Conservation (phyloP, 495 filamentous ascomycete genomes). For the Aspergillus taichungensis region DNA sequence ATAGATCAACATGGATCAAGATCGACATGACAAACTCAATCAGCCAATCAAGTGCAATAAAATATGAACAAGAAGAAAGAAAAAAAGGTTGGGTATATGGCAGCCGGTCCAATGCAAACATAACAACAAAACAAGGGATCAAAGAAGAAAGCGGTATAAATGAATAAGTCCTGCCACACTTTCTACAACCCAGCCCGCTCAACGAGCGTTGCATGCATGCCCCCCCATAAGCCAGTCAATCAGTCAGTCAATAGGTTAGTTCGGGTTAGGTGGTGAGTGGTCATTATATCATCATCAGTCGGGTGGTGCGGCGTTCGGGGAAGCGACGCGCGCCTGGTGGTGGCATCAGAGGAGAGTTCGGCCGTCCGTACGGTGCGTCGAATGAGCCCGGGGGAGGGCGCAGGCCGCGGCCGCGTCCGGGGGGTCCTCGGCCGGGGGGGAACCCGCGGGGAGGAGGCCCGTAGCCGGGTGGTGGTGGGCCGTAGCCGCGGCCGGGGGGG, state of each 20-base stretch:
- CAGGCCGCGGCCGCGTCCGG: conserved; percentile 3
- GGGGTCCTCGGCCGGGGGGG: conserved; percentile 18
- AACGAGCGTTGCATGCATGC: no score
- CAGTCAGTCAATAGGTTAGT: conserved; percentile 1
- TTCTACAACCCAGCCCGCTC: no score
- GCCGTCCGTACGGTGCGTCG: conserved; percentile 17
- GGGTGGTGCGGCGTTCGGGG: conserved; percentile 71
- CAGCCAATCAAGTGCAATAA: not conserved
- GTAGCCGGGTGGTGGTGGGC: conserved; percentile 16
- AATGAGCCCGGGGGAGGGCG: conserved; percentile 12
- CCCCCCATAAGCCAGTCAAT: not conserved
- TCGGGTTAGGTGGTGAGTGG: no score
- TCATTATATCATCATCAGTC: conserved; percentile 75
- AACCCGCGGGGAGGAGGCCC: conserved; percentile 12
- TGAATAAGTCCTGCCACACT: not conserved
- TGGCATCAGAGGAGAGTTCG: conserved; percentile 13
- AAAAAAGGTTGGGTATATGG: conserved; percentile 5
- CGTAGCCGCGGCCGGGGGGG: conserved; percentile 7
- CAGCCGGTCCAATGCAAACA: not conserved
- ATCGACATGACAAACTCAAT: no score
- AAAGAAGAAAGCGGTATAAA: not conserved
- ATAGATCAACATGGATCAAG: no score
- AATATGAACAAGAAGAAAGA: conserved; percentile 1
- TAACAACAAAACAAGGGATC: not conserved
- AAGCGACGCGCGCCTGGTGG: conserved; percentile 35